A percentile compares a stretch with the other conserved stretches of the same genome.
Conservation (phyloP, 495 filamentous ascomycete species). For the Podospora comata region DNA sequence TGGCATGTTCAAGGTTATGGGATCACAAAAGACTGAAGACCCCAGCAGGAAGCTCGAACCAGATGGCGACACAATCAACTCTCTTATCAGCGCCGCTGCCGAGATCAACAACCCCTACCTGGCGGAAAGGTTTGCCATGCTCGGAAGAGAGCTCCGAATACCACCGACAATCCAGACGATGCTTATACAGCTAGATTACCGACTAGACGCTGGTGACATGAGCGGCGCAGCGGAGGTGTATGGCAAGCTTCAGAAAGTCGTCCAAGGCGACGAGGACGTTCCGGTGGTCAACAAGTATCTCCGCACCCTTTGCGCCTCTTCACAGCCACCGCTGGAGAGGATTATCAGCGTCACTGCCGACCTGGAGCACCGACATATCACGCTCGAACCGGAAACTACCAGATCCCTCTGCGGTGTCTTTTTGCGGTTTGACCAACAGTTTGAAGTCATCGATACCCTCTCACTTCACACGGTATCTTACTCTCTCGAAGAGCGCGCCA, state of each 20-base stretch:
- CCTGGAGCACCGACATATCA: constrained; percentile 65
- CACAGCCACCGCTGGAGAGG: constrained; percentile 54
- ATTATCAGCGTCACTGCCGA: constrained; percentile 73
- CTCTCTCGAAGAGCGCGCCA: constrained; percentile 58
- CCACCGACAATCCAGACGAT: constrained; percentile 61
- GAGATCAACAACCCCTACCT: constrained; percentile 64
- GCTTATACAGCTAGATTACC: constrained; percentile 71
- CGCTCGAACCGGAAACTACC: constrained; percentile 68
- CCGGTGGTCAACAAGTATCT: constrained; percentile 72
- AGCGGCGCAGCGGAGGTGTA: constrained; percentile 62
- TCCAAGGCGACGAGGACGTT: constrained; percentile 54
- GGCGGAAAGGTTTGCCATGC: constrained; percentile 65
- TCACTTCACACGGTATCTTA: constrained; percentile 62
- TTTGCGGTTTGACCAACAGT: constrained; percentile 66
- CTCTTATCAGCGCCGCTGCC: constrained; percentile 69
- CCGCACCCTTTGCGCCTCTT: constrained; percentile 60
- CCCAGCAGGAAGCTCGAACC: constrained; percentile 39
- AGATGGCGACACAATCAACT: constrained; percentile 69
- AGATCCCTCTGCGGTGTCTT: constrained; percentile 66
- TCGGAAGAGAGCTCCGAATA: constrained; percentile 62
- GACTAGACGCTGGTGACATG: constrained; percentile 65
- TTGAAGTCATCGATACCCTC: constrained; percentile 75
- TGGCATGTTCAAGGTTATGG: constrained; percentile 63
- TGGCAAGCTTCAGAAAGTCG: constrained; percentile 52
- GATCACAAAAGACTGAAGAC: constrained; percentile 28